Base-by-base conservation (phyloP, 805 yeast genomes). In the Starmerella sirachaensis region DNA sequence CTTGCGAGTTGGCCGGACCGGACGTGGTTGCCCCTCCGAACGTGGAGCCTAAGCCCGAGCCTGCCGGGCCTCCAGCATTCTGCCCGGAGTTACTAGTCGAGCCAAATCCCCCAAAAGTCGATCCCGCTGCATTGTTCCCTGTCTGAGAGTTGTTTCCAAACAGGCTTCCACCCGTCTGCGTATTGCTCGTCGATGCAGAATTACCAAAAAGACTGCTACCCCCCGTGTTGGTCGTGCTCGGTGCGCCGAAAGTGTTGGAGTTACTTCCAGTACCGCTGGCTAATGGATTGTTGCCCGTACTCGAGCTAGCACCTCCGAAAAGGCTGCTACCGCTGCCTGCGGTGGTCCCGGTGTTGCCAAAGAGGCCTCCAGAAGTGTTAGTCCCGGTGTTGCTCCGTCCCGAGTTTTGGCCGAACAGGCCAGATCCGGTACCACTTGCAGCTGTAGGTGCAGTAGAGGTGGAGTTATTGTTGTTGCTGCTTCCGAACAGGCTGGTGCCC, bases 71-170 rank as follows among this genome's bases (percentile, higher is more conserved):
- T 11, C 26, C 26, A 23, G 22, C 30, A 19, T n/a, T 33, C 6
- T 27, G 16, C 9, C 23, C 30, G 3, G 43, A n/a, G 13, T 31
- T 24, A 22, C 12, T 35, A 5, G 43, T 11, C 22, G 29, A n/a
- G 20, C 25, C 29, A 29, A 25, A 10, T 26, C 25, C 10, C 18
- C 43, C 36, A 23, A 20, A 24, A 22, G 20, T 11, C 8, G 37
- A 19, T 11, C 28, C 34, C 17, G 25, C 38, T 5, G 33, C 9
- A 19, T 4, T 25, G 13, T 10, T 26, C 14, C 17, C 29, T 6
- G 29, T 10, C 18, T 33, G 30, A 5, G 30, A n/a, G 13, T 19
- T 25, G 17, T 22, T 29, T 1, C 45, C 45, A 19, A 41, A 41
- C 16, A 38, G 18, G 11, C 42, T 33, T 12, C 38, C 32, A 9